Evolutionary conservation across 148 eudicot species (phyloP), one percentile per base, ranked within the genome.

Genomic region (Rhododendron williamsianum): DNA sequence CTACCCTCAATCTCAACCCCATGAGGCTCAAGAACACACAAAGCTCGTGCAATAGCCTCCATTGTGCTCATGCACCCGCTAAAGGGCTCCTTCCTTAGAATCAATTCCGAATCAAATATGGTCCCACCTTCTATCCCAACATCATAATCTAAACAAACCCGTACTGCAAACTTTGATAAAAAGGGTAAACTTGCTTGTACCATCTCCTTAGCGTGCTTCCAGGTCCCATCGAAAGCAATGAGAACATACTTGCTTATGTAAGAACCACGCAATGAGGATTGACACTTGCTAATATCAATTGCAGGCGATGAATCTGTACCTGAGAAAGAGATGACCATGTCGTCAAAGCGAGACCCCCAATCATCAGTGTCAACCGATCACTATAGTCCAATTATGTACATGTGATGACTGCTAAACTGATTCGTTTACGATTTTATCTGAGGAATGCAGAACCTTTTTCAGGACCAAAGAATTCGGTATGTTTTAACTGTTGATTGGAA

Each of bases 141-240:
- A 91, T 95, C 93, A 89, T 91, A 94, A 49, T 85, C 87, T 69
- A 97, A 93, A 87, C 93, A 92, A 73, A 93, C 95, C 58, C 91
- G 89, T 85, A 89, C 82, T 4, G 98, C 92, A 87, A 95, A 97
- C 87, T 92, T 95, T 3, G 96, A 92, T 84, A 97, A 30, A 90
- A 97, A 97, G 45, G 96, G 93, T 83, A 95, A 91, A 87, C 98
- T 97, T n/a, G 99, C 98, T 72, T 63, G 90, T 83, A 97, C 89
- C 99, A 97, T 95, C 86, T 97, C 99, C 92, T 92, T 95, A 23
- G 98, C 99, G 84, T 97, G 98, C 88, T 97, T 95, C 99, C 99
- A 97, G 81, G 98, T 97, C 51, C 95, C 99, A 86, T 97, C 99
- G 86, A 95, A 94, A 86, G 93, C 94, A 86, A 97, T 93, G 90